These are phyloP conservation scores for Plasmodium knowlesi DNA, from an alignment of 169 alveolate species.

Conservation along the genomic window DNA sequence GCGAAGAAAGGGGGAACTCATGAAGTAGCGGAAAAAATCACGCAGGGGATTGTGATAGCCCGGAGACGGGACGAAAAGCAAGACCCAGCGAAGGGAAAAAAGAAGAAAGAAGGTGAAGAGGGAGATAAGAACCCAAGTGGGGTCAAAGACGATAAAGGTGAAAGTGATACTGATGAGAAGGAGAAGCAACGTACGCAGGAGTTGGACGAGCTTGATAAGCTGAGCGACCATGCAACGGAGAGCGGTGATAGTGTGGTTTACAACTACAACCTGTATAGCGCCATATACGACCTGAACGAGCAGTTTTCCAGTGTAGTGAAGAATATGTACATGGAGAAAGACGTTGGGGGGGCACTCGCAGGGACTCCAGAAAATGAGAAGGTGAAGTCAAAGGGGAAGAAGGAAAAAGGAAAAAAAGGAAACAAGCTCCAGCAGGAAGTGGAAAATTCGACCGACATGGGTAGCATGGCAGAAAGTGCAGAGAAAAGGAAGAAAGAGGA, in stretches of 20 bases:
- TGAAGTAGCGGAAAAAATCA: no score
- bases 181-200: background rate
- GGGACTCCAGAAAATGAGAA: background rate
- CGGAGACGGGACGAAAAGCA: background rate
- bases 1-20: background rate
- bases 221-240: conserved; percentile 2
- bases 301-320: conserved; percentile 64
- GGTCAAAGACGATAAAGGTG: background rate
- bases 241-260: conserved; percentile 69
- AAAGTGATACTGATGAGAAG: background rate
- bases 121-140: no score
- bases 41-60: background rate
- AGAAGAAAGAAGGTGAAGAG: background rate
- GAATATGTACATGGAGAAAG: conserved; percentile 13
- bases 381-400: background rate
- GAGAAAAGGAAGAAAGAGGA: background rate
- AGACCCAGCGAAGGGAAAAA: background rate
- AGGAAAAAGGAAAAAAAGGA: background rate
- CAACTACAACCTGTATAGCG: conserved; percentile 44
- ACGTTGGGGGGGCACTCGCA: background rate
- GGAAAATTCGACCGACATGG: background rate
- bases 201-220: background rate
- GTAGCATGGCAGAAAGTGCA: background rate
- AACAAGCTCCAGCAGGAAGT: background rate
- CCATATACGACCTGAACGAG: conserved; percentile 30